Evolutionary conservation across 2,329 filamentous ascomycete species (phyloP).

Genomic region (Gnomoniopsis smithogilvyi): DNA sequence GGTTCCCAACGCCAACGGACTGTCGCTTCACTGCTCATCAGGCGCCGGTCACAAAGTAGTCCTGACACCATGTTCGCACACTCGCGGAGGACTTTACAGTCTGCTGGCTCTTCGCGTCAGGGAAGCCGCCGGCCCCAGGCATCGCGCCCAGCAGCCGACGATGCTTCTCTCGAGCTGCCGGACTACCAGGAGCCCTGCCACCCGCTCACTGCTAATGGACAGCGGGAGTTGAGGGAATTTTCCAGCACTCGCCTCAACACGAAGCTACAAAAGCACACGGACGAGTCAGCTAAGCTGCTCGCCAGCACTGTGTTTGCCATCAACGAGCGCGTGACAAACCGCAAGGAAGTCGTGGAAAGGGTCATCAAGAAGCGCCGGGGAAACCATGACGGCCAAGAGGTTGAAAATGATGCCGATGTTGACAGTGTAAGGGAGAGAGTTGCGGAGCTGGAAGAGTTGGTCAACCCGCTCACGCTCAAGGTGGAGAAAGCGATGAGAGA

Average conservation of each 20-base stretch:
- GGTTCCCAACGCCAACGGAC: not conserved
- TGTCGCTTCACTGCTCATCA: not conserved
- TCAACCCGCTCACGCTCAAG: constrained; percentile 39
- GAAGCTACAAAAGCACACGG: constrained; percentile 44
- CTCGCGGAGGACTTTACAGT: not conserved
- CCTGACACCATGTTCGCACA: not conserved
- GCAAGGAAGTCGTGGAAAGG: constrained; percentile 24
- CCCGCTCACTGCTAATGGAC: constrained; percentile 38
- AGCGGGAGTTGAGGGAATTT: constrained; percentile 40
- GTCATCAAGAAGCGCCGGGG: constrained; percentile 19
- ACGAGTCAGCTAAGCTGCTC: constrained; percentile 40
- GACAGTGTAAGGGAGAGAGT: constrained; percentile 15
- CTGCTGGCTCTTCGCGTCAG: not conserved
- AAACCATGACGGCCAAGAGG: not conserved
- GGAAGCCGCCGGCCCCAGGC: constrained; percentile 22
- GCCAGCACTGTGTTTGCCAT: constrained; percentile 43
- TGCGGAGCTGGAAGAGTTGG: constrained; percentile 33
- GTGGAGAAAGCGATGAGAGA: constrained; percentile 46
- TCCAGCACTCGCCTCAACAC: constrained; percentile 37
- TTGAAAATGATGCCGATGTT: not conserved
- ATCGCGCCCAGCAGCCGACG: not conserved
- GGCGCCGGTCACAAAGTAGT: not conserved
- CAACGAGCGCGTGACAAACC: constrained; percentile 40
- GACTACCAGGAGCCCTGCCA: constrained; percentile 47
- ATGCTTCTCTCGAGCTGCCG: constrained; percentile 35